Base-by-base conservation (phyloP, 768 basidiomycete species). In the Termitomyces sp. region DNA sequence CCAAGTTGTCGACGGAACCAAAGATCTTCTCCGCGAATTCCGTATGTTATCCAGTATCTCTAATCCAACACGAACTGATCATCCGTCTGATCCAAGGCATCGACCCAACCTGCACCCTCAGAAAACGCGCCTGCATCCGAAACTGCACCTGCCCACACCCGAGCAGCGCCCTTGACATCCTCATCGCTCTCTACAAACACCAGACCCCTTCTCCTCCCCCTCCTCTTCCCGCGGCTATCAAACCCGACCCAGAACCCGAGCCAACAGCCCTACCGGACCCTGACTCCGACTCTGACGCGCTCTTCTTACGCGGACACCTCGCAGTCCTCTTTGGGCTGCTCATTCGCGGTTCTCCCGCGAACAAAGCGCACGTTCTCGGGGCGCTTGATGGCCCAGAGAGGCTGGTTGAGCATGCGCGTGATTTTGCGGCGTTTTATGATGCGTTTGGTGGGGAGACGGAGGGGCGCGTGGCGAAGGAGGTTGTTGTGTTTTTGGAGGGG, bases 251-350 rank as follows among this genome's bases (percentile, higher is more conserved):
- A 18, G 45, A 68, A 42, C 68, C 63, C 40, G 73, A 73, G 62
- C 67, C 22, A 64, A 36, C 33, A 67, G 54, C 63, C 54, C 58
- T 50, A 16, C 74, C 76, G 5, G 81, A 54, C 15, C 1, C 38
- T 0, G 81, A 56, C 33, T 20, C 36, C 0, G 59, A 60, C 3
- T 48, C 60, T 8, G 55, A 84, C 63, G 70, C 74, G 39, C 77
- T 78, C 13, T 86, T 90, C 64, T 78, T 94, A 7, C 82, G 83
- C 16, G 89, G 89, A 0, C 91, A 92, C 68, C 81, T 91, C 4
- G 85, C 92, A 0, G 84, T 94, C 7, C 81, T 94, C 5, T 81
- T 94, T 52, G 91, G 83, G 8, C 69, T 84, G 42, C 74, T 84
- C 55, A 84, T 84, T 77, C 74, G 71, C 33, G 74, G 70, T 28